Percentiles rank a stretch among this genome's conserved stretches.
These are phyloP conservation scores for Castanea mollissima DNA, from an alignment of 306 rosid species.

Conservation along the genomic window DNA sequence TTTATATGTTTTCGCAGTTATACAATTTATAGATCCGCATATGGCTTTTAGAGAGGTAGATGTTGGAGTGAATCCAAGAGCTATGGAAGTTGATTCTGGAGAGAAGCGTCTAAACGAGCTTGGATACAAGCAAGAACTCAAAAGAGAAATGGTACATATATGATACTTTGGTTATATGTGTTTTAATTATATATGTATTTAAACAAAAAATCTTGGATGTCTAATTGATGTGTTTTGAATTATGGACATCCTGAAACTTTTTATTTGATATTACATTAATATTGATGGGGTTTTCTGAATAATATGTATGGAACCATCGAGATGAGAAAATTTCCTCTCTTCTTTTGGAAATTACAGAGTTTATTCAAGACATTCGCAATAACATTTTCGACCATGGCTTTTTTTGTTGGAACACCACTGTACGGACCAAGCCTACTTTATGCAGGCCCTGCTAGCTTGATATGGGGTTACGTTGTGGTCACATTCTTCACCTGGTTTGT, in stretches of 20 bases:
- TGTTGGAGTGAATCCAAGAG: not conserved
- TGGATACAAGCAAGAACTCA: constrained; percentile 53
- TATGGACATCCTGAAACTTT: not conserved
- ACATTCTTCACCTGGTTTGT: constrained; percentile 39
- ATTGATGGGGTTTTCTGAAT: not conserved
- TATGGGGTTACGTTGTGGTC: constrained; percentile 29
- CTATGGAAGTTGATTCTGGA: constrained; percentile 39
- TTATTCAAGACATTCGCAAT: constrained; percentile 33
- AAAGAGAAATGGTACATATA: constrained; percentile 43
- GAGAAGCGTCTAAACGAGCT: constrained; percentile 52
- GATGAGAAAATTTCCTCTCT: not conserved
- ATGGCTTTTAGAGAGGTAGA: not conserved
- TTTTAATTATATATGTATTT: not conserved
- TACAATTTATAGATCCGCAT: not conserved
- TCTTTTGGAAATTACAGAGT: constrained; percentile 5
- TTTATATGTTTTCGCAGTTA: not conserved
- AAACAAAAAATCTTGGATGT: too few relatives aligned
- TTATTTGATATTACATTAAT: constrained; percentile 7
- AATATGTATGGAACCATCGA: too few relatives aligned
- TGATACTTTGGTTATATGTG: not conserved
- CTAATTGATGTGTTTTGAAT: too few relatives aligned
- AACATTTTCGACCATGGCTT: constrained; percentile 35
- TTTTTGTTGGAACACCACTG: constrained; percentile 33
- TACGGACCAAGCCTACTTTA: constrained; percentile 31
- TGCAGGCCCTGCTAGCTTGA: constrained; percentile 34